A percentile compares a stretch with the other conserved stretches of the same genome.
Conservation (phyloP, 2,329 filamentous ascomycete species). For the Botrytis cinerea region DNA sequence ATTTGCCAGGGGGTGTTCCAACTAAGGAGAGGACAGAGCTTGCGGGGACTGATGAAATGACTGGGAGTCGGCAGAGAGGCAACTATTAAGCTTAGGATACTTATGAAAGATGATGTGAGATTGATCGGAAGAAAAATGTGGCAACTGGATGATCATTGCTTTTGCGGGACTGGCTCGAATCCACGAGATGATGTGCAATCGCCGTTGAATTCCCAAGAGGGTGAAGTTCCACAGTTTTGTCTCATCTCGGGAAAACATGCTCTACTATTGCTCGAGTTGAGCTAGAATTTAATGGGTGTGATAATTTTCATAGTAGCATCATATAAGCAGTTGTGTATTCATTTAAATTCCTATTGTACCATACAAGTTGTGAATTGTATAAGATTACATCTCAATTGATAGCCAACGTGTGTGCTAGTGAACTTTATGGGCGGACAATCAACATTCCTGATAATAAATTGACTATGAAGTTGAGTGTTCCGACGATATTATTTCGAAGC, state of each 20-base stretch:
- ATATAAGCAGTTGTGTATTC: background rate
- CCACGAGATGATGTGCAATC: background rate
- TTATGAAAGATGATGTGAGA: background rate
- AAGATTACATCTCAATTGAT: too few relatives aligned
- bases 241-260: background rate
- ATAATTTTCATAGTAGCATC: background rate
- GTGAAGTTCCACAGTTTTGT: background rate
- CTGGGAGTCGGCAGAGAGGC: slow-evolving; percentile 5
- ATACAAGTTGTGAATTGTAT: background rate
- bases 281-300: background rate
- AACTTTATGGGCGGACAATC: background rate
- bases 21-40: slow-evolving; percentile 33
- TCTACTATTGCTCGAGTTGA: background rate
- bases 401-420: background rate
- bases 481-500: background rate
- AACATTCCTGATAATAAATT: background rate
- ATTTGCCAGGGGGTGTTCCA: slow-evolving; percentile 26
- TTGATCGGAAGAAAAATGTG: background rate
- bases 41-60: slow-evolving; percentile 31
- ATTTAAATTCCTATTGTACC: background rate
- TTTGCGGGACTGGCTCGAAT: background rate
- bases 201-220: background rate
- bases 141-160: background rate
- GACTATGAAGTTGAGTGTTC: background rate
- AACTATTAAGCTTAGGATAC: background rate